phyloP scores from a whole-genome alignment of 257 asterid species.

The Parsonsia alboflavescens region DNA sequence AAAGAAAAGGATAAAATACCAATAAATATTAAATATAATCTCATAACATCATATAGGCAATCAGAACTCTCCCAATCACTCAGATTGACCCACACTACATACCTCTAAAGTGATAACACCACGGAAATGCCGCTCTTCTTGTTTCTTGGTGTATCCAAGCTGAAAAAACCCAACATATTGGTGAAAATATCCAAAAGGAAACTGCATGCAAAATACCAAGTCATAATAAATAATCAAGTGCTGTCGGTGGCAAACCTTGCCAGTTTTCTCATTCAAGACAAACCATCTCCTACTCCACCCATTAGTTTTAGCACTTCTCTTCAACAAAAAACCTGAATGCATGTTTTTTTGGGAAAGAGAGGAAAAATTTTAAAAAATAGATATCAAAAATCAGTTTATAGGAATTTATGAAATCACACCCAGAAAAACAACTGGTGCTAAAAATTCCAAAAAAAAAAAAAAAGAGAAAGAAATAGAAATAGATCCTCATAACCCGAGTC shows the following conservation, averaged over 20 bases:
- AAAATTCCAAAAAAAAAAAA: background rate
- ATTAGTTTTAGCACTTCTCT: conserved; percentile 80
- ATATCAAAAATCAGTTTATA: background rate
- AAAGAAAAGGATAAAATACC: too few species aligned
- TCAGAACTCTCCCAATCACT: background rate
- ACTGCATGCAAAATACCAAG: background rate
- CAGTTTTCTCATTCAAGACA: conserved; percentile 91
- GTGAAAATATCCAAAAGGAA: background rate
- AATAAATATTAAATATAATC: background rate
- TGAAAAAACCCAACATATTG: conserved; percentile 25
- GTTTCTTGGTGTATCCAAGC: conserved; percentile 98
- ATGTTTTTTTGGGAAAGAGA: background rate
- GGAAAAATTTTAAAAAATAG: background rate
- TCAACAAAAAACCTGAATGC: conserved; percentile 69
- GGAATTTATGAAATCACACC: background rate
- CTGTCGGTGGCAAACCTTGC: conserved; percentile 54
- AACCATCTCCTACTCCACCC: conserved; percentile 98
- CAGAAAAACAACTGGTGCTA: background rate
- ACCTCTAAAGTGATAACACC: conserved; percentile 96
- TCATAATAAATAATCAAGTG: background rate
- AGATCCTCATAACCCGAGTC: background rate
- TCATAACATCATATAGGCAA: background rate
- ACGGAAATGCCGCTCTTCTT: conserved; percentile 92
- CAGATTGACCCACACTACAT: background rate
- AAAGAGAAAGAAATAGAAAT: background rate